phyloP scores from a whole-genome alignment of 2,329 filamentous ascomycete species.

The Talaromyces pinophilus region DNA sequence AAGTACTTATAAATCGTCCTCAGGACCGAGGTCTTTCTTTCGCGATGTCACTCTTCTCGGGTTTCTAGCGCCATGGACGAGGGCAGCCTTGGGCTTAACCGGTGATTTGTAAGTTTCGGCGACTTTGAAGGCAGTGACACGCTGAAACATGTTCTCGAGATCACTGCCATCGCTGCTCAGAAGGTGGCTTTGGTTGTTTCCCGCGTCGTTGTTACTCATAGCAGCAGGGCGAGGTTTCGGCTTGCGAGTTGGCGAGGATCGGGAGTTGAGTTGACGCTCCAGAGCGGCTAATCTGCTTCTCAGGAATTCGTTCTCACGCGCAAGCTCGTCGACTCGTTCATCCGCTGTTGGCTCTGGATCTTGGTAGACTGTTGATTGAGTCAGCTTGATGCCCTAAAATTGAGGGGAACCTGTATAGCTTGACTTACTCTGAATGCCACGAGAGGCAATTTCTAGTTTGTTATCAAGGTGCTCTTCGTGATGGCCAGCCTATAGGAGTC shows the following conservation, averaged over 20 bases:
- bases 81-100: conserved; percentile 19
- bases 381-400: background rate
- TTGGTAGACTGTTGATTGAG: conserved; percentile 43
- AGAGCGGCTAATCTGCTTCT: conserved; percentile 65
- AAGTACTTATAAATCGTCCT: conserved; percentile 37
- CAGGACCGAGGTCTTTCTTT: conserved; percentile 51
- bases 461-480: conserved; percentile 83
- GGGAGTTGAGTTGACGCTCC: conserved; percentile 64
- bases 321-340: conserved; percentile 65
- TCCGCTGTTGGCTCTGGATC: conserved; percentile 53
- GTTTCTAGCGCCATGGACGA: conserved; percentile 31
- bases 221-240: conserved; percentile 30
- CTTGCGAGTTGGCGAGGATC: conserved; percentile 66
- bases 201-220: conserved; percentile 25
- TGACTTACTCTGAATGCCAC: conserved; percentile 52
- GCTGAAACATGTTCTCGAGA: conserved; percentile 41
- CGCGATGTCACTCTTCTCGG: conserved; percentile 48
- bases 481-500: conserved; percentile 56
- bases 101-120: conserved; percentile 38
- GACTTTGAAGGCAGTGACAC: conserved; percentile 43
- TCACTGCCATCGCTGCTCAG: conserved; percentile 41
- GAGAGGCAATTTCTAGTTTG: conserved; percentile 75
- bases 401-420: conserved; percentile 21
- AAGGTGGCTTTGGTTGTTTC: conserved; percentile 33
- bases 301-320: conserved; percentile 70